Percentiles rank a stretch among this genome's conserved stretches.
Evolutionary conservation across 2,329 filamentous ascomycete genomes (phyloP).

Genomic region (Monosporascus cannonballus): DNA sequence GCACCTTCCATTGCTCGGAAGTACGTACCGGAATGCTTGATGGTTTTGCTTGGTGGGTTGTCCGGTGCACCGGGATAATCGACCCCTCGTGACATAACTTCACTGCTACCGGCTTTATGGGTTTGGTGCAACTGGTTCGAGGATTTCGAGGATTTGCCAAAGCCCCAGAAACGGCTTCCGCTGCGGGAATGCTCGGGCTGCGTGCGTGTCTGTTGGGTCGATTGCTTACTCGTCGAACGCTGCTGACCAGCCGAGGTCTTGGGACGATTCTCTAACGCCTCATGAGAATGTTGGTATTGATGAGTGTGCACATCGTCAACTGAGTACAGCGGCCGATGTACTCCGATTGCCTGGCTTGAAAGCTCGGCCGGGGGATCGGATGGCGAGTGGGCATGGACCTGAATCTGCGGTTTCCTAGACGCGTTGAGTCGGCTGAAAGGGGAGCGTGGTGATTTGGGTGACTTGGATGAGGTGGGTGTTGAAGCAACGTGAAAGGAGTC

Average conservation of each 20-base stretch:
- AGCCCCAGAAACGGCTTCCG: constrained; percentile 27
- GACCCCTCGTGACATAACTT: constrained; percentile 22
- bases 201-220: constrained; percentile 6
- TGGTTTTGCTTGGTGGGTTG: constrained; percentile 22
- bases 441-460: constrained; percentile 25
- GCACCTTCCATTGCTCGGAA: background rate
- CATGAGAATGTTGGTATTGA: constrained; percentile 13
- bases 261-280: constrained; percentile 13
- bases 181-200: constrained; percentile 22
- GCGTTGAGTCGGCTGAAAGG: constrained; percentile 26
- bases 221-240: constrained; percentile 13
- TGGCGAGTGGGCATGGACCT: background rate
- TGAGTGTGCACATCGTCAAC: constrained; percentile 19
- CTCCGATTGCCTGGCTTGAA: constrained; percentile 7
- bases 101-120: constrained; percentile 16
- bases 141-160: constrained; percentile 21
- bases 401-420: constrained; percentile 17
- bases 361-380: constrained; percentile 1
- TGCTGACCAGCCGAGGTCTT: constrained; percentile 12
- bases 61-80: constrained; percentile 23
- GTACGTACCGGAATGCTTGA: constrained; percentile 25
- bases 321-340: constrained; percentile 13
- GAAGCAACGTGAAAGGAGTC: constrained; percentile 17
- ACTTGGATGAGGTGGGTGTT: constrained; percentile 21
- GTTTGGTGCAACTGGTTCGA: constrained; percentile 18